Evolutionary conservation across 2,329 filamentous ascomycete species (phyloP), one percentile per base, ranked within the genome.

Genomic region (Beauveria pseudobassiana): DNA sequence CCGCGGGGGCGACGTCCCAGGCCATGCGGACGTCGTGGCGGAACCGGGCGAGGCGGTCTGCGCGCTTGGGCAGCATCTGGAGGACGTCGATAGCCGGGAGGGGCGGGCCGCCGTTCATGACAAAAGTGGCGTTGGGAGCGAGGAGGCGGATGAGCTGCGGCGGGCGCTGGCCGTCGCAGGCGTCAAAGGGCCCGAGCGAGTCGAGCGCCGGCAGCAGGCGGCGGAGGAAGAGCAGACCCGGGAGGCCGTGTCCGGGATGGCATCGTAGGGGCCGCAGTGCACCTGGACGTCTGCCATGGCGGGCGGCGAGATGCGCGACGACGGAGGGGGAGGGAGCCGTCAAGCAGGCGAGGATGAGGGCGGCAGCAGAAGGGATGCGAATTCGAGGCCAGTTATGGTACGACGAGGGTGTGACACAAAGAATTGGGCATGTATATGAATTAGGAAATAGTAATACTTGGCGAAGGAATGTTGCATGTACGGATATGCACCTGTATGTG

Each of bases 171-270:
- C 50, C 34, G 56, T 22, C 46, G 9, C 46, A 3, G 40, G 38
- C 55, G 43, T 57, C 57, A 45, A 64, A 63, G 20, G 64, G 62
- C 22, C 58, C 61, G 14, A 65, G 60, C 7, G 62, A 59, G 54
- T 65, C 64, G 26, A 64, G 63, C 5, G 62, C 61, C n/a, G 64
- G 64, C 9, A 64, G 57, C 28, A 65, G 52, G 20, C 28, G 34
- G 24, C 62, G 61, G 48, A 65, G 61, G 26, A 65, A 65, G 45
- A 64, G 56, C n/a, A 65, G 53, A 10, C 64, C 64, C 2, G 59
- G 63, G 64, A 64, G 2, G 64, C 57, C 28, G 59, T 62, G 24
- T 56, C 40, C 30, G 48, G n/a, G 38, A 62, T 62, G 20, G 54
- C 26, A 18, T 40, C 20, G 14, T 62, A 62, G 2, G 61, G 61